phyloP scores from a whole-genome alignment of 306 rosid species.

The Arachis stenosperma region DNA sequence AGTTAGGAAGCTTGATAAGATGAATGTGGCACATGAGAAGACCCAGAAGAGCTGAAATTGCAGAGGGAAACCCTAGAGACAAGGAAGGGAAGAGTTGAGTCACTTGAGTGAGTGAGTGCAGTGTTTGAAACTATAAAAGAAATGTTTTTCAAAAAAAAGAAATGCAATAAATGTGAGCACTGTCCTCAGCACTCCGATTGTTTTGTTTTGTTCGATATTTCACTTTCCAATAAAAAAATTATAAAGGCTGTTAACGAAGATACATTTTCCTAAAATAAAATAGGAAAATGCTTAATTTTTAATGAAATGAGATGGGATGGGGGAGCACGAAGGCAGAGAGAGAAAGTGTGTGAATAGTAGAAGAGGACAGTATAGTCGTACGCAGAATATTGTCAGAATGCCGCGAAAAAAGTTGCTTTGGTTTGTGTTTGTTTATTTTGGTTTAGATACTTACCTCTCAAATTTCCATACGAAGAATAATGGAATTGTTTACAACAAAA shows the following conservation, averaged over 20 bases:
- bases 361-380: slow-evolving; percentile 47
- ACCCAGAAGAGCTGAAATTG: slow-evolving; percentile 23
- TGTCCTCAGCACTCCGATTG: slow-evolving; percentile 8
- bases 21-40: slow-evolving; percentile 28
- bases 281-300: too few species aligned
- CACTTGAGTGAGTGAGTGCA: not conserved
- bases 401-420: slow-evolving; percentile 58
- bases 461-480: too few species aligned
- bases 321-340: slow-evolving; percentile 42
- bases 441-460: too few species aligned
- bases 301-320: slow-evolving; percentile 35
- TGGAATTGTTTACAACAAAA: too few species aligned
- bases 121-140: slow-evolving; percentile 34
- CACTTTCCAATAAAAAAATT: slow-evolving; percentile 44
- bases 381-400: slow-evolving; percentile 71
- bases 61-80: slow-evolving; percentile 42
- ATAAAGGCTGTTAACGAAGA: slow-evolving; percentile 5
- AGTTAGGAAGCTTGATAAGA: slow-evolving; percentile 6
- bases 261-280: not conserved
- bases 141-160: not conserved
- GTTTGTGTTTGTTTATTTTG: slow-evolving; percentile 20
- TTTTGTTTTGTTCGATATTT: slow-evolving; percentile 22
- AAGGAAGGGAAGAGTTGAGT: not conserved
- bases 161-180: slow-evolving; percentile 45
- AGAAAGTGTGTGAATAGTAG: slow-evolving; percentile 7